Percentiles rank a stretch among this genome's conserved stretches.
Conservation (phyloP, 2,329 filamentous ascomycete genomes). For the Fusarium succisae region DNA sequence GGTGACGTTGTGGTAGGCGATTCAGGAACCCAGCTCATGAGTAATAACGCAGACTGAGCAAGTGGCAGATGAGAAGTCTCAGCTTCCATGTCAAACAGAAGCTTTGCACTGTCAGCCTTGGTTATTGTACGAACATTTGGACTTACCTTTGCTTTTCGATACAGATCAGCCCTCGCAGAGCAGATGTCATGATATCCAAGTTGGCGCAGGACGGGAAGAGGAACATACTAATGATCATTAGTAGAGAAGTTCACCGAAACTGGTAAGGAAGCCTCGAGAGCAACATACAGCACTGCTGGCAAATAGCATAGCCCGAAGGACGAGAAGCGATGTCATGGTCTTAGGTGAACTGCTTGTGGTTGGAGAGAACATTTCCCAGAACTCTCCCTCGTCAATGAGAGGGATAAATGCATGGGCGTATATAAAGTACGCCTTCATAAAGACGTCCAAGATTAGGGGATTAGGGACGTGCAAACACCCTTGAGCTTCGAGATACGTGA, state of each 20-base stretch:
- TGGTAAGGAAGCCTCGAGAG: rapidly evolving
- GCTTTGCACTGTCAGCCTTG: background rate
- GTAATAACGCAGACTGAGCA: background rate
- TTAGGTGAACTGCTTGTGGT: background rate
- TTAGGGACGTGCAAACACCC: background rate
- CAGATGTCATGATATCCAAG: background rate
- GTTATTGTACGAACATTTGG: rapidly evolving
- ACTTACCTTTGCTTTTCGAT: background rate
- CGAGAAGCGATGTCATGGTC: background rate
- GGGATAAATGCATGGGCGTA: background rate
- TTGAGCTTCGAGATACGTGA: background rate
- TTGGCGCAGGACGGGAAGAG: background rate
- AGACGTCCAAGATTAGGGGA: background rate
- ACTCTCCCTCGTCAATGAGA: background rate
- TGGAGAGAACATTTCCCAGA: background rate
- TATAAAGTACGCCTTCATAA: background rate
- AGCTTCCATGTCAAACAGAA: background rate
- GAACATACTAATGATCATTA: background rate
- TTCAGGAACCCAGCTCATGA: background rate
- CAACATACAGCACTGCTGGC: background rate
- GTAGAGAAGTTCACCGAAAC: rapidly evolving
- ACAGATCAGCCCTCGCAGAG: background rate
- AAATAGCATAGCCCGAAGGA: background rate
- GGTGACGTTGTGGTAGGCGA: background rate
- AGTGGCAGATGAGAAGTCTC: background rate